Percentiles rank a stretch among this genome's conserved stretches.
Evolutionary conservation across 768 basidiomycete genomes (phyloP).

Genomic region (Boletus sp.): DNA sequence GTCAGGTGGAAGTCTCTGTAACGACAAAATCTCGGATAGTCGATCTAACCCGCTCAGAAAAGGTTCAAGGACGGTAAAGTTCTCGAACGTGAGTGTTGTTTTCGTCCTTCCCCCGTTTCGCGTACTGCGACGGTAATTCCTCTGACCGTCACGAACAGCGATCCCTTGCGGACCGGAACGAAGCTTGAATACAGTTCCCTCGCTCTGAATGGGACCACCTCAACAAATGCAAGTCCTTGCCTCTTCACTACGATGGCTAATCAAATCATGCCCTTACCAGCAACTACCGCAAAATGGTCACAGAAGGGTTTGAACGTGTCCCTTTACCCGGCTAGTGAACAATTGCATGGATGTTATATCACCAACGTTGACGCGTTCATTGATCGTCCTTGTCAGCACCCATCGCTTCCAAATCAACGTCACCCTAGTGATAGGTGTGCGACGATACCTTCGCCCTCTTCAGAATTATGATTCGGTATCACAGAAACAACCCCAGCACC

Average conservation of each 20-base stretch:
- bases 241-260: neutral
- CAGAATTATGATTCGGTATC: neutral
- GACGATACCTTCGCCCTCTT: neutral
- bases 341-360: conserved; percentile 61
- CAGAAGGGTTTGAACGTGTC: conserved; percentile 55
- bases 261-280: conserved; percentile 32
- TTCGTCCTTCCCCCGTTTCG: neutral
- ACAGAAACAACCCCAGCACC: conserved; percentile 18
- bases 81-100: neutral
- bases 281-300: conserved; percentile 71
- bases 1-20: neutral
- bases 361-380: too few relatives aligned
- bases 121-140: conserved; percentile 13
- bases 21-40: neutral
- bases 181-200: conserved; percentile 48
- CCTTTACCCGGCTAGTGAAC: conserved; percentile 52
- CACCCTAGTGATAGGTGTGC: neutral
- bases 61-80: neutral
- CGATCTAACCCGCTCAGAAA: neutral
- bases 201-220: conserved; percentile 50
- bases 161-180: conserved; percentile 54
- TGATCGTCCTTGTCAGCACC: neutral
- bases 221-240: conserved; percentile 36
- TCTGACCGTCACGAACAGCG: conserved; percentile 62
- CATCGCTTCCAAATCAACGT: neutral